Base-by-base conservation (phyloP, 805 yeast species). In the Komagataella phaffii region DNA sequence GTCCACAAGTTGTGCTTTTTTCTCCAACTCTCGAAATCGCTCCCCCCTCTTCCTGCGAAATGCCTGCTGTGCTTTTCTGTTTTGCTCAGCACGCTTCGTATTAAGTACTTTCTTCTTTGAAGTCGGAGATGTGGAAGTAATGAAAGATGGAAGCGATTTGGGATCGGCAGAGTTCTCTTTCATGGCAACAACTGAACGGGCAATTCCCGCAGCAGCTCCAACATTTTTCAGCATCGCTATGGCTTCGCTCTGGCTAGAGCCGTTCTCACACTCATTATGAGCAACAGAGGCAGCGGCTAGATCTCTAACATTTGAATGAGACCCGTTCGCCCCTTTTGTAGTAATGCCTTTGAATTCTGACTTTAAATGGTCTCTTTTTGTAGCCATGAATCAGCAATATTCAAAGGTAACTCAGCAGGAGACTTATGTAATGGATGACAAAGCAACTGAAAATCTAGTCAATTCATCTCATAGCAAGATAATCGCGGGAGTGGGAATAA, bases 11-110 rank as follows among this genome's bases (percentile, higher is more conserved):
- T 74, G 71, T 10, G 86, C 85, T 61, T 82, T 81, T 44, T 71
- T 65, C 67, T 90, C 96, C 53, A 90, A 72, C 49, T 88, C 91
- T 64, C 81, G 84, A 57, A 90, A 80, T 61, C 87, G 82, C 53
- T 79, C 76, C 60, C 88, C 96, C 62, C 86, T 83, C 55, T 96
- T 76, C 62, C 81, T 82, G 62, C 97, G 77, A 69, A 89, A 90
- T 7, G 96, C 96, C 58, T 87, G 79, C 68, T 90, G 97, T 3
- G 97, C 96, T 54, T 80, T 82, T 61, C 97, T 74, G 70, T 90
- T 90, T 67, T 90, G 97, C 7, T 84, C 89, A 1, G 96, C 96
- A 56, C 97, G 79, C 64, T 87, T 88, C 45, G 93, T 79, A 52
- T 10, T 30, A 14, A 30, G 40, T 30, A 30, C 40, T 8, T 30